phyloP scores from a whole-genome alignment of 495 filamentous ascomycete genomes.

The Neurospora sp. region DNA sequence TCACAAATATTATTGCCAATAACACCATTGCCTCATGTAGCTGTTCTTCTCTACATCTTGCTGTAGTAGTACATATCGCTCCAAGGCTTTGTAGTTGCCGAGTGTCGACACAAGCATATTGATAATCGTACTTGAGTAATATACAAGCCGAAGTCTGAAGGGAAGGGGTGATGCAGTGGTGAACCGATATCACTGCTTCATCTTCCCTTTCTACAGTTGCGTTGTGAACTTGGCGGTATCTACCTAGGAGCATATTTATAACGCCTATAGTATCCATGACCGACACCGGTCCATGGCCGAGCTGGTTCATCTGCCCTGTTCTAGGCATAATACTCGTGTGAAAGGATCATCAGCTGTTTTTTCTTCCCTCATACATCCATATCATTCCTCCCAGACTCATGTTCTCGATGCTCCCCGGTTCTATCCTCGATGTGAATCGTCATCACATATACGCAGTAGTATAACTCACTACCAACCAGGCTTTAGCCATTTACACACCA shows the following conservation, averaged over 20 bases:
- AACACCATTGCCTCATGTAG: background rate
- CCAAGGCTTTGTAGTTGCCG: background rate
- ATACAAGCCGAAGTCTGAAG: background rate
- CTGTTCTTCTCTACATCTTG: background rate
- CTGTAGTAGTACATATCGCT: background rate
- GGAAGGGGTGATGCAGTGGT: background rate
- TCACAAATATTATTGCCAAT: background rate
- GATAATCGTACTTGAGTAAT: background rate
- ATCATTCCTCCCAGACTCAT: background rate
- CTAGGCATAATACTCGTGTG: background rate
- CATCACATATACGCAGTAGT: background rate
- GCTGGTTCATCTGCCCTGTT: background rate
- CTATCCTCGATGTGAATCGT: background rate
- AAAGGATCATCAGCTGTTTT: background rate
- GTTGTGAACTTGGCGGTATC: background rate
- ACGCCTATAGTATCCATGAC: background rate
- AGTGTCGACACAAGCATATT: background rate
- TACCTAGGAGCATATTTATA: background rate
- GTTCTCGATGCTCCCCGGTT: background rate
- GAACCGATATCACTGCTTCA: background rate
- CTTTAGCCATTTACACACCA: background rate
- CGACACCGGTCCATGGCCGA: background rate
- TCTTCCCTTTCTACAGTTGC: background rate
- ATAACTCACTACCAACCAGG: background rate
- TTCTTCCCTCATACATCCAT: background rate